These are phyloP conservation scores for Plasmodium falciparum DNA, from an alignment of 169 alveolate genomes.

Conservation along the genomic window DNA sequence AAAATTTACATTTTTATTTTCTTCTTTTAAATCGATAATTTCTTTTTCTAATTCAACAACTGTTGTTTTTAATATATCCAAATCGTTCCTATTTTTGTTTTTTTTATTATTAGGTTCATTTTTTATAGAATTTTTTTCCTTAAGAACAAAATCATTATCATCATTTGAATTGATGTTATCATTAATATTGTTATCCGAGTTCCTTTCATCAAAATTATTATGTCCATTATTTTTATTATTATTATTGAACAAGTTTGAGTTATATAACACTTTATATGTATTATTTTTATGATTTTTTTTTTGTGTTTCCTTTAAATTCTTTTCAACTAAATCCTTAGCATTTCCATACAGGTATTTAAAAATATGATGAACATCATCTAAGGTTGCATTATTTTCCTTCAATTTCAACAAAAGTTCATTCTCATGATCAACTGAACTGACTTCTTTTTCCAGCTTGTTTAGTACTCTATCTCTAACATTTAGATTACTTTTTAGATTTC, in stretches of 20 bases:
- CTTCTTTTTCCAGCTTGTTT: constrained; percentile 68
- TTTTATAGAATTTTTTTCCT: constrained; percentile 3
- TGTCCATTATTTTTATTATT: neutral
- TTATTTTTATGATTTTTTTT: neutral
- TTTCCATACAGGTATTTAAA: constrained; percentile 40
- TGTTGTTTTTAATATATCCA: constrained; percentile 40
- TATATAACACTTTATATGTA: too few relatives aligned
- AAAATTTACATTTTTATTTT: constrained; percentile 71
- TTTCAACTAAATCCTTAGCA: constrained; percentile 7
- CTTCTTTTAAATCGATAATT: constrained; percentile 62
- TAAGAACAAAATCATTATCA: neutral
- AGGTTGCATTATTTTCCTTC: constrained; percentile 24
- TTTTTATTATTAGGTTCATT: constrained; percentile 6
- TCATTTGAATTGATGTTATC: neutral
- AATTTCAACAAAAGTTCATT: constrained; percentile 48
- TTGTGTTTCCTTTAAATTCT: constrained; percentile 9
- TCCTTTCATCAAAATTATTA: neutral
- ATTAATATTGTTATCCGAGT: too few relatives aligned
- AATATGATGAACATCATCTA: constrained; percentile 50
- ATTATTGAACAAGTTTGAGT: too few relatives aligned
- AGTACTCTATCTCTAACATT: constrained; percentile 66
- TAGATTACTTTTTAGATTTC: constrained; percentile 58
- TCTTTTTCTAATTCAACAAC: constrained; percentile 70
- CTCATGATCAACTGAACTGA: constrained; percentile 63
- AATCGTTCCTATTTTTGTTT: constrained; percentile 31